Evolutionary conservation across 1,139 yeast species (phyloP).

Genomic region (Casaregolazyma suthepensis): DNA sequence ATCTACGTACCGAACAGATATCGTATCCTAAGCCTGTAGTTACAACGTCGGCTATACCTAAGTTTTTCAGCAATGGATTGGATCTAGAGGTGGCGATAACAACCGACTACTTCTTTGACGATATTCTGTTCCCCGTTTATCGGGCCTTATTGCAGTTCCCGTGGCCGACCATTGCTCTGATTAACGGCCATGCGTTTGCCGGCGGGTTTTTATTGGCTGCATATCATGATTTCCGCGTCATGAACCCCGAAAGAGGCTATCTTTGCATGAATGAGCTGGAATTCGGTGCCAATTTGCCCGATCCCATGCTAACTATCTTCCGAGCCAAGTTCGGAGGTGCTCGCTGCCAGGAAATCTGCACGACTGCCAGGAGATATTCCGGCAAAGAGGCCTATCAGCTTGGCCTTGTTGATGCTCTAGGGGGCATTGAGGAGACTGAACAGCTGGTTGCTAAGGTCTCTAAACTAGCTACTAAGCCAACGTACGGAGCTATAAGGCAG

Average conservation of each 20-base stretch:
- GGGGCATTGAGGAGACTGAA: conserved; percentile 30
- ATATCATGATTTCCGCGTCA: conserved; percentile 35
- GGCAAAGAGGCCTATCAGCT: conserved; percentile 29
- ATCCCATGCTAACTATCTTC: conserved; percentile 33
- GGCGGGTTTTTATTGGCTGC: conserved; percentile 37
- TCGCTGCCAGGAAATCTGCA: conserved; percentile 26
- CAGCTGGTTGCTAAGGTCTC: conserved; percentile 22
- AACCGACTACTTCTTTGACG: conserved; percentile 32
- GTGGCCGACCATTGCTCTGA: conserved; percentile 35
- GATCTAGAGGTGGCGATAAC: conserved; percentile 32
- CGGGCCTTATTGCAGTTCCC: conserved; percentile 33
- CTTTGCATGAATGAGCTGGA: conserved; percentile 36
- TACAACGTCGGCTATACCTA: conserved; percentile 33
- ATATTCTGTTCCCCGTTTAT: conserved; percentile 30
- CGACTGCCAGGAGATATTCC: conserved; percentile 32
- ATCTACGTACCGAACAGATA: conserved; percentile 21
- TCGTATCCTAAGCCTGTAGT: conserved; percentile 30
- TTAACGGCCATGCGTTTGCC: conserved; percentile 39
- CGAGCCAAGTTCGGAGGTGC: conserved; percentile 29
- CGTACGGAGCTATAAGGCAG: conserved; percentile 29
- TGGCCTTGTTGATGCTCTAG: conserved; percentile 31
- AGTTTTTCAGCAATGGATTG: conserved; percentile 37
- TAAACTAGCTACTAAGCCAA: conserved; percentile 23
- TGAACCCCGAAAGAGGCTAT: conserved; percentile 35
- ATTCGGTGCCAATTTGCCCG: conserved; percentile 34